Percentiles rank a stretch among this genome's conserved stretches.
phyloP scores from a whole-genome alignment of 2,329 filamentous ascomycete genomes.

The Pseudogymnoascus sp. region DNA sequence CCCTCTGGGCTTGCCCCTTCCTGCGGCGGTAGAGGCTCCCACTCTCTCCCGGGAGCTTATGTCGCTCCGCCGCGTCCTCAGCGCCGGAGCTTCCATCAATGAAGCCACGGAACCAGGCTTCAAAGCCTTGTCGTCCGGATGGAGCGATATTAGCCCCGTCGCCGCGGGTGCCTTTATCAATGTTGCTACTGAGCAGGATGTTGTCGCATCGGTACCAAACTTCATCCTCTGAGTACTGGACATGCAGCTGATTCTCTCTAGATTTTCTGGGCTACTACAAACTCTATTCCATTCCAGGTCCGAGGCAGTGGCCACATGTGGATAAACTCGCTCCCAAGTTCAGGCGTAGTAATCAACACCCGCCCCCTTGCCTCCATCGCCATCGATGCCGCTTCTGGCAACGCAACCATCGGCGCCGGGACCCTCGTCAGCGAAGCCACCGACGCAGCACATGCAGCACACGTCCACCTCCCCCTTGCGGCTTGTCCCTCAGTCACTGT shows the following conservation, averaged over 20 bases:
- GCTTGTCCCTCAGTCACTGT: conserved; percentile 8
- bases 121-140: not conserved
- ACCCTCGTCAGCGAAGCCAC: not conserved
- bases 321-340: not conserved
- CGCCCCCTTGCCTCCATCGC: not conserved
- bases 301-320: not conserved
- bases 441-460: not conserved
- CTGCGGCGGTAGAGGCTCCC: not conserved
- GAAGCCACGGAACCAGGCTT: not conserved
- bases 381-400: not conserved
- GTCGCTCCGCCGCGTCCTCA: not conserved
- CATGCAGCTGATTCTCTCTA: not conserved
- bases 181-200: not conserved
- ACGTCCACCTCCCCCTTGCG: not conserved
- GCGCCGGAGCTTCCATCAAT: not conserved
- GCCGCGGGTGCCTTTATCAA: not conserved
- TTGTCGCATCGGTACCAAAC: not conserved
- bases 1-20: not conserved
- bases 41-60: not conserved
- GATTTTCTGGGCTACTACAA: not conserved
- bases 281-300: not conserved
- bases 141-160: not conserved
- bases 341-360: not conserved
- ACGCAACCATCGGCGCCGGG: not conserved
- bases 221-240: not conserved